Evolutionary conservation across 2,329 filamentous ascomycete species (phyloP).

Genomic region (Neofusicoccum cordaticola): DNA sequence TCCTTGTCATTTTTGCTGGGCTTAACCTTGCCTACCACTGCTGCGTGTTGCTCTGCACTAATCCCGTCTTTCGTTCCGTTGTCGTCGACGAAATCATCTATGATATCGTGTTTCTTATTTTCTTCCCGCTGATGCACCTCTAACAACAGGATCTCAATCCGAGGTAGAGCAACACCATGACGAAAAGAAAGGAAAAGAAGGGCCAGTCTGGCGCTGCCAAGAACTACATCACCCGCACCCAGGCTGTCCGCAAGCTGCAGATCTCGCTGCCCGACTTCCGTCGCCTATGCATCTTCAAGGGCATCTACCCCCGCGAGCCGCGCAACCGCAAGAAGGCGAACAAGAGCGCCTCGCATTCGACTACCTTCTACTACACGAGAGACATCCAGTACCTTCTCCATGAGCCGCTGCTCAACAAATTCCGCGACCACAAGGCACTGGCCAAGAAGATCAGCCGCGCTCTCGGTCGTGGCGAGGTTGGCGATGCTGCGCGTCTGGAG

Average conservation of each 20-base stretch:
- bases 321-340: constrained; percentile 95
- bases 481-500: constrained; percentile 84
- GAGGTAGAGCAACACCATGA: constrained; percentile 28
- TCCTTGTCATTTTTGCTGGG: neutral
- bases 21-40: neutral
- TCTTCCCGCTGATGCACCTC: neutral
- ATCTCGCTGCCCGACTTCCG: constrained; percentile 96
- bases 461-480: constrained; percentile 84
- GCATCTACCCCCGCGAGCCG: constrained; percentile 95
- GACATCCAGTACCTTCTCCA: constrained; percentile 98
- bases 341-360: constrained; percentile 83
- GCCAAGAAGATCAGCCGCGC: constrained; percentile 97
- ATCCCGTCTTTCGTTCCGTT: neutral
- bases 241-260: constrained; percentile 96
- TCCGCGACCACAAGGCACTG: constrained; percentile 93
- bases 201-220: constrained; percentile 78
- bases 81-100: neutral
- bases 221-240: constrained; percentile 96
- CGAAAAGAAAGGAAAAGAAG: constrained; percentile 55
- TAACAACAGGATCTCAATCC: too few relatives aligned
- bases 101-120: neutral
- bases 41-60: neutral
- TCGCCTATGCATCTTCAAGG: constrained; percentile 99
- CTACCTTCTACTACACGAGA: constrained; percentile 89
- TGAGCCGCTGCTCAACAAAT: constrained; percentile 89